These are phyloP conservation scores for Laetiporus sulphureus DNA, from an alignment of 1,284 basidiomycete species.

Conservation along the genomic window DNA sequence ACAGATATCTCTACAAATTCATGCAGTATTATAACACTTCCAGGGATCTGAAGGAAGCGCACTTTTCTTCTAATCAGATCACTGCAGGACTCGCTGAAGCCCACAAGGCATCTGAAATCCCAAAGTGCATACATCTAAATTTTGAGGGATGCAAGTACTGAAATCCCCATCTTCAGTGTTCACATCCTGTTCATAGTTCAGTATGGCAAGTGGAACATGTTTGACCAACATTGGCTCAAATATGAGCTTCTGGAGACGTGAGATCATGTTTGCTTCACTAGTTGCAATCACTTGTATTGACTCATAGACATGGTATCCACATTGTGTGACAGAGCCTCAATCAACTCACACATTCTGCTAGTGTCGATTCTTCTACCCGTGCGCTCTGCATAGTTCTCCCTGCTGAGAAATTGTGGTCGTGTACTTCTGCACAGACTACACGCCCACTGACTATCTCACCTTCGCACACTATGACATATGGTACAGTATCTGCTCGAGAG, in stretches of 20 bases:
- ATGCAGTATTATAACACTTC: slow-evolving; percentile 64
- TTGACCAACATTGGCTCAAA: slow-evolving; percentile 89
- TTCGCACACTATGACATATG: slow-evolving; percentile 62
- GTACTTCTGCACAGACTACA: slow-evolving; percentile 56
- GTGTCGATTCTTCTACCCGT: slow-evolving; percentile 20
- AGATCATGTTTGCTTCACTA: slow-evolving; percentile 3
- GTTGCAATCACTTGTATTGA: neutral
- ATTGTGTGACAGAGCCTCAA: slow-evolving; percentile 73
- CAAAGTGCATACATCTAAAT: slow-evolving; percentile 32
- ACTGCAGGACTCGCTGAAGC: slow-evolving; percentile 70
- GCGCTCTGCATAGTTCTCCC: slow-evolving; percentile 15
- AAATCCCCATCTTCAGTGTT: slow-evolving; percentile 36
- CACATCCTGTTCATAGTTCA: slow-evolving; percentile 87
- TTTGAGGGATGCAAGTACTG: neutral
- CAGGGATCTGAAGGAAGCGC: slow-evolving; percentile 44
- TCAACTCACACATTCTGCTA: slow-evolving; percentile 50
- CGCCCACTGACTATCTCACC: slow-evolving; percentile 75
- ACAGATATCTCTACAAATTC: slow-evolving; percentile 59
- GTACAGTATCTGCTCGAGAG: slow-evolving; percentile 71
- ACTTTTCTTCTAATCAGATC: slow-evolving; percentile 74
- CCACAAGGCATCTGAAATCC: slow-evolving; percentile 66
- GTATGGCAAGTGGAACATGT: slow-evolving; percentile 88
- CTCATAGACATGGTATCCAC: slow-evolving; percentile 62
- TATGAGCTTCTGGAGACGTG: slow-evolving; percentile 78
- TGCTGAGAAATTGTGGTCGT: slow-evolving; percentile 24